phyloP scores from a whole-genome alignment of 1,139 yeast genomes.

The Nakaseomyces delphensis region DNA sequence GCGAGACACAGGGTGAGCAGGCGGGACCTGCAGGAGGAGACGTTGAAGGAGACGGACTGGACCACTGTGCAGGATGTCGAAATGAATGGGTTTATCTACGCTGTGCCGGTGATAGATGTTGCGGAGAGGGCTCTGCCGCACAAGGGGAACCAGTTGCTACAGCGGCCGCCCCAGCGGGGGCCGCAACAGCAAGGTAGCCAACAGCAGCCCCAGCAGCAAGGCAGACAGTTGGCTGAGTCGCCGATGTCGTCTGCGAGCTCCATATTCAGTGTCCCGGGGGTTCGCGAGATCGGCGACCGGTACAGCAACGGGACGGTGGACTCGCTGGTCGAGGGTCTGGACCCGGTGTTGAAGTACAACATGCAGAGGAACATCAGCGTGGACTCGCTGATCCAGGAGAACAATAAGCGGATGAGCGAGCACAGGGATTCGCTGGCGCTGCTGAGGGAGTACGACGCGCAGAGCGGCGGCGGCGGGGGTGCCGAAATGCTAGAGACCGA shows the following conservation, averaged over 20 bases:
- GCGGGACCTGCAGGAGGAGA: constrained; percentile 4
- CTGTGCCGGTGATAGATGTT: constrained; percentile 6
- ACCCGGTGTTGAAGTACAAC: not conserved
- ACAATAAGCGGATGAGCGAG: constrained; percentile 5
- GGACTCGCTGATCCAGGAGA: constrained; percentile 9
- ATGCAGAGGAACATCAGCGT: constrained; percentile 6
- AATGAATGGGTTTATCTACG: constrained; percentile 3
- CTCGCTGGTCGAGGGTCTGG: constrained; percentile 3
- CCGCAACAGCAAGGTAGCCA: too few species aligned
- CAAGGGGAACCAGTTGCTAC: too few species aligned
- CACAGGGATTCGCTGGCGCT: constrained; percentile 6
- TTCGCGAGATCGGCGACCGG: not conserved
- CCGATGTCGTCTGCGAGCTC: constrained; percentile 5
- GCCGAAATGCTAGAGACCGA: constrained; percentile 1
- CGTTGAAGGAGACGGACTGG: constrained; percentile 5
- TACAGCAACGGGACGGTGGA: constrained; percentile 1
- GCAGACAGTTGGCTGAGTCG: too few species aligned
- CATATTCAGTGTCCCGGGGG: not conserved
- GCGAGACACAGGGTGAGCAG: constrained; percentile 7
- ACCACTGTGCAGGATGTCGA: constrained; percentile 5
- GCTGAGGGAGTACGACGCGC: constrained; percentile 2
- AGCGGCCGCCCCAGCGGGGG: too few species aligned
- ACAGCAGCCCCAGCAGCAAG: too few species aligned
- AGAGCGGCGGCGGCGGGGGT: not conserved
- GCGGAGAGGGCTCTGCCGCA: not conserved